phyloP scores from a whole-genome alignment of 2,329 filamentous ascomycete genomes.

The Aspergillus aculeatus region DNA sequence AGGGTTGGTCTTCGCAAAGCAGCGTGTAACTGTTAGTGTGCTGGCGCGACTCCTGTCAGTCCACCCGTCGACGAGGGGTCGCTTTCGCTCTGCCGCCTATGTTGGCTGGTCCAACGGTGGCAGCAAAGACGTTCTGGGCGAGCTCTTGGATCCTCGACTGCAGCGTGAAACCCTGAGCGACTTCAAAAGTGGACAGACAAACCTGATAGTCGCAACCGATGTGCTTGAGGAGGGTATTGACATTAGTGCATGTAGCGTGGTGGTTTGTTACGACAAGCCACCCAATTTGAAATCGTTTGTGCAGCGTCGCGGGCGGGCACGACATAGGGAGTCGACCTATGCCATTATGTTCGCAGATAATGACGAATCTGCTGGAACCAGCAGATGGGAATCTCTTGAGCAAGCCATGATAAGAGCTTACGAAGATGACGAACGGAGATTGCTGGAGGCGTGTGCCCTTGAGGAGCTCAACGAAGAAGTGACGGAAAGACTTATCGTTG shows the following conservation, averaged over 20 bases:
- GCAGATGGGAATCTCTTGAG: constrained; percentile 67
- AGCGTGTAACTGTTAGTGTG: constrained; percentile 61
- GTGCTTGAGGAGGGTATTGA: constrained; percentile 64
- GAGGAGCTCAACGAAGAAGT: constrained; percentile 50
- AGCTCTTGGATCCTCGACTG: constrained; percentile 48
- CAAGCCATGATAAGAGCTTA: constrained; percentile 69
- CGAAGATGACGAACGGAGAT: constrained; percentile 60
- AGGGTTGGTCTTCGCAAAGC: constrained; percentile 66
- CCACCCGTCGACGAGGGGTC: constrained; percentile 49
- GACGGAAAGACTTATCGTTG: constrained; percentile 41
- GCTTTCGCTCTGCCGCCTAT: constrained; percentile 43
- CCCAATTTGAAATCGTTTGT: constrained; percentile 64
- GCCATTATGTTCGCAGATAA: constrained; percentile 49
- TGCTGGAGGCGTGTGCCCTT: constrained; percentile 46
- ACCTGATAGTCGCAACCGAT: constrained; percentile 58
- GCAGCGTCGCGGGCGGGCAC: constrained; percentile 63
- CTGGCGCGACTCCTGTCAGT: constrained; percentile 57
- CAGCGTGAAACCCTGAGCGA: constrained; percentile 54
- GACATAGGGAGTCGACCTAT: constrained; percentile 57
- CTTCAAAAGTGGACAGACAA: constrained; percentile 54
- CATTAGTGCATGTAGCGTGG: constrained; percentile 62
- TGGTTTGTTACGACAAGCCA: constrained; percentile 64
- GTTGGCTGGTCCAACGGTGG: constrained; percentile 51
- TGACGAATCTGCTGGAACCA: constrained; percentile 32
- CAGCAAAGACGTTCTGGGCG: constrained; percentile 49